Percentiles rank a stretch among this genome's conserved stretches.
These are phyloP conservation scores for Entonaema liquescens DNA, from an alignment of 495 filamentous ascomycete species.

Conservation along the genomic window DNA sequence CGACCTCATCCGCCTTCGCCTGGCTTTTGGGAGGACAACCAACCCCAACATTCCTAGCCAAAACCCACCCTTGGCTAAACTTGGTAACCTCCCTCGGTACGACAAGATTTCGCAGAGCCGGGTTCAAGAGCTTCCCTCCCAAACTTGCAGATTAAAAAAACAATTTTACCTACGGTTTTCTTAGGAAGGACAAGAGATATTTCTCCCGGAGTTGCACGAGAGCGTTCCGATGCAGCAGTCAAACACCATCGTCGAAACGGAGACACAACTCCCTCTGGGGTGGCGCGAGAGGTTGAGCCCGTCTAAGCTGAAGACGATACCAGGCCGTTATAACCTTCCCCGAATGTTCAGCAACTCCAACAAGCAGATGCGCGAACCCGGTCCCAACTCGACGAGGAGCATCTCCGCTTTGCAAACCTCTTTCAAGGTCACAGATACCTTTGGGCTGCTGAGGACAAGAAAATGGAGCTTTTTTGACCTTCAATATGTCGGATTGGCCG, in stretches of 20 bases:
- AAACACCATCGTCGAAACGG: slow-evolving; percentile 37
- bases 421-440: slow-evolving; percentile 75
- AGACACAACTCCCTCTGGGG: slow-evolving; percentile 33
- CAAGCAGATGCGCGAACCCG: slow-evolving; percentile 24
- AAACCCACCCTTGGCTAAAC: slow-evolving; percentile 5
- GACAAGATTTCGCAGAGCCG: neutral
- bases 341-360: slow-evolving; percentile 27
- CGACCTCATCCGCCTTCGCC: slow-evolving; percentile 9
- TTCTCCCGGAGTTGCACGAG: slow-evolving; percentile 10
- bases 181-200: slow-evolving; percentile 8
- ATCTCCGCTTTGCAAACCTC: slow-evolving; percentile 84
- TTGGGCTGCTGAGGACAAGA: slow-evolving; percentile 74
- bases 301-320: slow-evolving; percentile 34
- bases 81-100: slow-evolving; percentile 7
- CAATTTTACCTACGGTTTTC: neutral
- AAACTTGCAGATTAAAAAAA: neutral
- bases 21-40: slow-evolving; percentile 5
- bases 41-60: slow-evolving; percentile 2
- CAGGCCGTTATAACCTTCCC: slow-evolving; percentile 36
- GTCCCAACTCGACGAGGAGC: slow-evolving; percentile 13
- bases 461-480: slow-evolving; percentile 87
- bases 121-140: neutral
- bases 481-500: slow-evolving; percentile 80
- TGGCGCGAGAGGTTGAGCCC: slow-evolving; percentile 42
- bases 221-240: slow-evolving; percentile 38